Base-by-base conservation (phyloP, 176 grass and related monocot species). In the Tuctoria greenei region DNA sequence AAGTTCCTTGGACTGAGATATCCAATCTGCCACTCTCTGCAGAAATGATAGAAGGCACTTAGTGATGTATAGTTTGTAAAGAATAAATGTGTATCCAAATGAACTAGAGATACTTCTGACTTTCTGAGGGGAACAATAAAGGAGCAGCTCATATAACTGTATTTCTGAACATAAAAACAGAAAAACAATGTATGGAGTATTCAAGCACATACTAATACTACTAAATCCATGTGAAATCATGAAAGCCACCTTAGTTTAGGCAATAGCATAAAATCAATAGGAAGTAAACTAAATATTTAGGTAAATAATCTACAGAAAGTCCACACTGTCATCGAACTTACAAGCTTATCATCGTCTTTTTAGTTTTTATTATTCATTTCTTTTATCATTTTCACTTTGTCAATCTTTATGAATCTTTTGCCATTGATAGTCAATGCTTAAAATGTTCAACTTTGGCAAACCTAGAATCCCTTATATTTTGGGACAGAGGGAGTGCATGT, bases 21-120 rank as follows among this genome's bases (percentile, higher is more conserved):
- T 74, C 82, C 82, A 99, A 73, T 88, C 81, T 58, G 46, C 55
- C 50, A 95, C 87, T 78, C 77, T 91, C 95, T 88, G 69, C 63
- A 69, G 38, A 40, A 79, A 20, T 56, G 50, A 79, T 77, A 61
- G 49, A 62, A 75, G 14, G 44, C 59, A 12, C 20, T 65, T 42
- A 70, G 44, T 52, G n/a, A 63, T 27, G 49, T 69, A 62, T 52
- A 68, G 59, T 62, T 67, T 73, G 6, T 67, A 40, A 35, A 66
- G 52, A 42, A 24, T 41, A 67, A 28, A 61, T 61, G 3, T 36
- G 31, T 34, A 57, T 51, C 50, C 41, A 60, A 43, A 61, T 73
- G 55, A 69, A 69, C 37, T 63, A 38, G 21, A 59, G 16, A 28
- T 15, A 74, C 42, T 73, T 49, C 42, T 34, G 7, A 73, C 40